These are phyloP conservation scores for Dactylellina cionopaga DNA, from an alignment of 2,329 filamentous ascomycete genomes.

Conservation along the genomic window DNA sequence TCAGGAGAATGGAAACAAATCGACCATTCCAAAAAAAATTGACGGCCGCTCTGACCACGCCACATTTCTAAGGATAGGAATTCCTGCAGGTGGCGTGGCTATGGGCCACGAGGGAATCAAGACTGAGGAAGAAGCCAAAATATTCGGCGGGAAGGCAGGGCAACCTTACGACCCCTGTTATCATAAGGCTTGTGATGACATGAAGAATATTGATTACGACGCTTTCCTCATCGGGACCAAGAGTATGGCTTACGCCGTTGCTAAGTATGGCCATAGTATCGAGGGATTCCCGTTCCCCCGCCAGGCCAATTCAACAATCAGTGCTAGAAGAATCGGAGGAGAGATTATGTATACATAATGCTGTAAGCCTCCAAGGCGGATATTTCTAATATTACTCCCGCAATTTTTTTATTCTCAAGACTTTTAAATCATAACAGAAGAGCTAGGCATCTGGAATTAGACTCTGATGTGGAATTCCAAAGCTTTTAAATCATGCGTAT, in stretches of 20 bases:
- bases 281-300: slow-evolving; percentile 65
- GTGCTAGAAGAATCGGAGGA: no score
- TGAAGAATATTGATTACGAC: slow-evolving; percentile 66
- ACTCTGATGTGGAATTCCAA: no score
- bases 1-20: slow-evolving; percentile 60
- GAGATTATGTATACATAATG: no score
- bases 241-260: slow-evolving; percentile 75
- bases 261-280: slow-evolving; percentile 73
- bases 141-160: slow-evolving; percentile 68
- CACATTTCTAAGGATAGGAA: slow-evolving; percentile 67
- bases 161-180: slow-evolving; percentile 68
- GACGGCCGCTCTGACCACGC: slow-evolving; percentile 70
- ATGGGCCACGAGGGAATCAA: slow-evolving; percentile 70
- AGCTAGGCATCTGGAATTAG: no score
- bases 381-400: no score
- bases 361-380: no score
- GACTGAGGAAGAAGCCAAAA: slow-evolving; percentile 65
- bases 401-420: no score
- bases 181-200: slow-evolving; percentile 66
- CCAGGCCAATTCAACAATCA: background rate
- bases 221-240: slow-evolving; percentile 67
- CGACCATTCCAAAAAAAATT: slow-evolving; percentile 65
- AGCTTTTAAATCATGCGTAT: no score
- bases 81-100: slow-evolving; percentile 68
- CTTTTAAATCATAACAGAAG: no score